Evolutionary conservation across 495 filamentous ascomycete genomes (phyloP), one percentile per base, ranked within the genome.

Genomic region (Delitschia confertaspora): DNA sequence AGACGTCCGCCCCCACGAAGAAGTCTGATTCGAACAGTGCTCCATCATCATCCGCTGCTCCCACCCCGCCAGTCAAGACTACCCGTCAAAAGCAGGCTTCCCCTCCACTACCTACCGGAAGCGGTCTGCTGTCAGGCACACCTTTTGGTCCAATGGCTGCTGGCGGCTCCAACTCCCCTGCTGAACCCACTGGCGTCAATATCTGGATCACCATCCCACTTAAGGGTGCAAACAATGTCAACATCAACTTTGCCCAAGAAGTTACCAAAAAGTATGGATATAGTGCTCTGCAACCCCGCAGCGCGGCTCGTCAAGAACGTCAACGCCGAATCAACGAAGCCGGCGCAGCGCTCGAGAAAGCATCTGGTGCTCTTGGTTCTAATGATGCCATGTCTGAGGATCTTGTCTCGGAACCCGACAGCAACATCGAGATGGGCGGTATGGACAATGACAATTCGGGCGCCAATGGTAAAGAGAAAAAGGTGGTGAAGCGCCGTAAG

Each of bases 241-340:
- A 29, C 24, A 75, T 98, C 61, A 96, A 96, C 60, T 95, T 96
- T 56, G 87, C 89, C 48, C 85, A 85, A 34, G 68, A 96, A 58
- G 89, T 91, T 16, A 86, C 93, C 60, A 87, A 93, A 38, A 79
- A 77, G 42, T 96, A 96, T 61, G 91, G 91, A 26, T 94, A 88
- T 71, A 84, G 88, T 33, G 91, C 89, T 1, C 67, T 96, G 32
- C 87, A 98, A 57, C 91, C 91, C 13, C 79, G 87, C 0, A 70
- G 89, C 18, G 91, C 93, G 0, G 88, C 88, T 13, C 85, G 85
- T 48, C 82, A 84, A 35, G 75, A 80, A 47, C 80, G 84, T 31
- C 75, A 88, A 47, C 82, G 82, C 0, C 82, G 82, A 32, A 84
- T 93, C 32, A 84, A 83, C 10, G 85, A 84, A 1, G 88, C 85